Base-by-base conservation (phyloP, 352 stramenopile species). In the Globisporangium sylvaticum region DNA sequence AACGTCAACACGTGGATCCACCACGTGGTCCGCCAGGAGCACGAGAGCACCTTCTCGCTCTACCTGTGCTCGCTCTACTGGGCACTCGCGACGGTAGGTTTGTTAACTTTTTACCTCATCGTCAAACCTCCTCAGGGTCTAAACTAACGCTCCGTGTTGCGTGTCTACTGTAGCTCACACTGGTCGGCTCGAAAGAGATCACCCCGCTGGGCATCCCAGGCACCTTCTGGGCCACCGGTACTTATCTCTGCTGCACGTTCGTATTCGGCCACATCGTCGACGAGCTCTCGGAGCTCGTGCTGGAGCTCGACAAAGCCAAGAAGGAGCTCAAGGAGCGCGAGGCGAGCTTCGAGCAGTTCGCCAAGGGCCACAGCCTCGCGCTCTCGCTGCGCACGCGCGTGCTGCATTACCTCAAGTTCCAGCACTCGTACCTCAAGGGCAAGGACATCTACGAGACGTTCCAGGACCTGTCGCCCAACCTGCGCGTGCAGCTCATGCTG, bases 11-110 rank as follows among this genome's bases (percentile, higher is more conserved):
- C 56, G 54, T 94, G 85, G 85, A 82, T 88, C 8, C 75, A 94
- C 57, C 77, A 81, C n/a, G 79, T 94, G 46, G 82, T 94, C 10
- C 69, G 86, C 12, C 73, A 90, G 59, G 80, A 90, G 53, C 79
- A 89, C 32, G 74, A 72, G 50, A 88, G 71, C 5, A 58, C 74
- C 0, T 63, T 65, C 4, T 76, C 89, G 9, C 46, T 90, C 24
- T 94, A 94, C 53, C 72, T 94, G 10, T 83, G 85, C 8, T 73
- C 80, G 4, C 90, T 89, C 60, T 94, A 94, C 65, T 94, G 85
- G 85, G 81, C 85, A 0, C 63, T 94, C 22, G 91, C 82, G 4
- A 92, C 83, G 62, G 80, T 88, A 74, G 34, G 60, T 66, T 42
- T 42, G 0, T 14, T 42, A 42, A 14, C 34, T 5, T 42, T 14